Percentiles rank a stretch among this genome's conserved stretches.
These are phyloP conservation scores for Rhexocercosporidium sp. DNA, from an alignment of 2,329 filamentous ascomycete genomes.

Conservation along the genomic window DNA sequence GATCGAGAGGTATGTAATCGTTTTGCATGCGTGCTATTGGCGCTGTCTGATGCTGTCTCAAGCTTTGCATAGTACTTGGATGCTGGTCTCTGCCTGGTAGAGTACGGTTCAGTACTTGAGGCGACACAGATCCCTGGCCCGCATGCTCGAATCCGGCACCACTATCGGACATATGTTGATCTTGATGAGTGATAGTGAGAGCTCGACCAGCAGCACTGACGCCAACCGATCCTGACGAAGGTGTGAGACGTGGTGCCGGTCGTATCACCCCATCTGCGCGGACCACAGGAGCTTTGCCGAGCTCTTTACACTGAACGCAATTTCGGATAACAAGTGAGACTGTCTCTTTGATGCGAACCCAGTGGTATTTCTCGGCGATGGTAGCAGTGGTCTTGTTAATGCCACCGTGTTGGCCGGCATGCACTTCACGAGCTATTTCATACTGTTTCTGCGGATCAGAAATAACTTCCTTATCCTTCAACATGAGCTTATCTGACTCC, in stretches of 20 bases:
- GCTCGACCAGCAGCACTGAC: slow-evolving; percentile 36
- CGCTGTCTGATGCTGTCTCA: slow-evolving; percentile 20
- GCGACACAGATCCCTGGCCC: slow-evolving; percentile 40
- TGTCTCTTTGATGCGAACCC: slow-evolving; percentile 97
- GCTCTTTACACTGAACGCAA: slow-evolving; percentile 87
- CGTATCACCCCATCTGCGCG: slow-evolving; percentile 35
- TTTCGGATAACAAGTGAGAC: slow-evolving; percentile 94
- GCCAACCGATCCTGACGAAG: slow-evolving; percentile 18
- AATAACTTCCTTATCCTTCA: slow-evolving; percentile 97
- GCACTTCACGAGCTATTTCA: slow-evolving; percentile 80
- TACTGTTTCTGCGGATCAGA: slow-evolving; percentile 89
- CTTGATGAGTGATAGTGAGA: slow-evolving; percentile 31
- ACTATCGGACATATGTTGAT: slow-evolving; percentile 10
- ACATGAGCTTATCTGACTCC: slow-evolving; percentile 77
- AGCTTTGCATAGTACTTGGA: slow-evolving; percentile 38
- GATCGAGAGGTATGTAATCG: slow-evolving; percentile 58
- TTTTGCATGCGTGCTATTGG: slow-evolving; percentile 31
- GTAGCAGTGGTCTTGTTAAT: slow-evolving; percentile 98
- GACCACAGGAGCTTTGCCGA: slow-evolving; percentile 59
- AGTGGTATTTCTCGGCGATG: slow-evolving; percentile 94
- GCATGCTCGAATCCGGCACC: slow-evolving; percentile 26
- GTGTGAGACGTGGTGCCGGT: slow-evolving; percentile 22
- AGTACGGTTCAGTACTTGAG: slow-evolving; percentile 40
- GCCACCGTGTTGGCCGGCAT: slow-evolving; percentile 79
- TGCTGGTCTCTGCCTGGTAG: slow-evolving; percentile 30